A percentile compares a stretch with the other conserved stretches of the same genome.
Conservation (phyloP, 306 rosid genomes). For the Benincasa hispida region DNA sequence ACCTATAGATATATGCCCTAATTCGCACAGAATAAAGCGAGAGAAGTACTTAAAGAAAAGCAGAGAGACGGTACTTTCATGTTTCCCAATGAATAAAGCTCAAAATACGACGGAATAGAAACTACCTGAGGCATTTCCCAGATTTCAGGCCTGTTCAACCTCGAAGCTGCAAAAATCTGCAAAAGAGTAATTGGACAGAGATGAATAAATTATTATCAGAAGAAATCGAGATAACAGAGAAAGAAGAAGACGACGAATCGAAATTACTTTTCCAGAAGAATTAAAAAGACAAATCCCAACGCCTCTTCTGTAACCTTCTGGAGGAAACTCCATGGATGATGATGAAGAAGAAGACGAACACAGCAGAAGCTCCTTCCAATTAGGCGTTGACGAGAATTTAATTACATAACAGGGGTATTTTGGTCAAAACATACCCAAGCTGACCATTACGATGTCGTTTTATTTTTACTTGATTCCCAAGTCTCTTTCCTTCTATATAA, state of each 20-base stretch:
- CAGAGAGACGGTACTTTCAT: neutral
- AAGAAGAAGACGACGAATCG: neutral
- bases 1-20: neutral
- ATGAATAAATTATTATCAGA: neutral
- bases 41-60: neutral
- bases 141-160: slow-evolving; percentile 46
- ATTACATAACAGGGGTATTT: neutral
- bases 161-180: slow-evolving; percentile 60
- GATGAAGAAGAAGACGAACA: neutral
- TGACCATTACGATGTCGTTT: slow-evolving; percentile 6
- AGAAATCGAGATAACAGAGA: neutral
- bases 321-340: slow-evolving; percentile 6
- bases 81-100: slow-evolving; percentile 1
- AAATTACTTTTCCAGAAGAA: slow-evolving; percentile 39
- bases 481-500: slow-evolving; percentile 1
- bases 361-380: neutral
- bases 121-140: slow-evolving; percentile 97
- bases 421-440: neutral
- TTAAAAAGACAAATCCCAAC: slow-evolving; percentile 72
- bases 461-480: neutral
- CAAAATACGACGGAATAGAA: neutral
- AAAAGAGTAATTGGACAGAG: neutral
- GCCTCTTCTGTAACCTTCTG: slow-evolving; percentile 42
- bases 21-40: neutral
- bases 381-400: neutral